Evolutionary conservation across 2,329 filamentous ascomycete species (phyloP), one percentile per base, ranked within the genome.

Genomic region (Neofusicoccum umdonicola): DNA sequence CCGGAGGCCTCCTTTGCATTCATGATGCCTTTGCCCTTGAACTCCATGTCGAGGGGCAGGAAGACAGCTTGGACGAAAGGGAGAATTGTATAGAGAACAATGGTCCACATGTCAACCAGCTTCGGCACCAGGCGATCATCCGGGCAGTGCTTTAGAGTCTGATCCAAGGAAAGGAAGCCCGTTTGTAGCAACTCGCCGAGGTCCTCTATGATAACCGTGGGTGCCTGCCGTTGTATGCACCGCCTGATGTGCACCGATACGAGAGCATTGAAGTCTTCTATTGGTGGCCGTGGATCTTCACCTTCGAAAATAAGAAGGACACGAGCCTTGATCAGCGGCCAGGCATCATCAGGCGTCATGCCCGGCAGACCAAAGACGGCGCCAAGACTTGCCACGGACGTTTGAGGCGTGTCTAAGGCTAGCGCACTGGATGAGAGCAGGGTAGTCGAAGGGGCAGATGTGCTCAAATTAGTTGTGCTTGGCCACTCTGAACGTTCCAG

Each of bases 1-100:
- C 98, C 94, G 45, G 88, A 87, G 4, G 93, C 90, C 77, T 96
- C 90, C 4, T 92, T 88, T 0, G 85, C 77, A 0, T 85, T 88
- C 85, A 98, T 89, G 63, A 98, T 85, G 15, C 95, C 95, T 52
- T 86, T 85, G 5, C 94, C 95, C 62, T 92, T 89, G 74, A 99
- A 96, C 74, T 99, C 95, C 11, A 97, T 85, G 72, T 99, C 95
- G 1, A 99, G 81, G 0, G 93, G 95, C 1, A 99, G 81, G 73
- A 99, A 97, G 0, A 97, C 93, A 1, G 94, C 93, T 79, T 98
- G 94, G 71, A 99, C 88, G 73, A 97, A 98, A 0, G 95, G 95
- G 4, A 98, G 79, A 42, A 98, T 91, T 6, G 87, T 90, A 2
- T 92, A 94, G 72, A 97, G 97, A 0, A 95, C 93, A 52, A 95